Conservation (phyloP, 805 yeast species). For the Zygosaccharomyces pseudorouxii region DNA sequence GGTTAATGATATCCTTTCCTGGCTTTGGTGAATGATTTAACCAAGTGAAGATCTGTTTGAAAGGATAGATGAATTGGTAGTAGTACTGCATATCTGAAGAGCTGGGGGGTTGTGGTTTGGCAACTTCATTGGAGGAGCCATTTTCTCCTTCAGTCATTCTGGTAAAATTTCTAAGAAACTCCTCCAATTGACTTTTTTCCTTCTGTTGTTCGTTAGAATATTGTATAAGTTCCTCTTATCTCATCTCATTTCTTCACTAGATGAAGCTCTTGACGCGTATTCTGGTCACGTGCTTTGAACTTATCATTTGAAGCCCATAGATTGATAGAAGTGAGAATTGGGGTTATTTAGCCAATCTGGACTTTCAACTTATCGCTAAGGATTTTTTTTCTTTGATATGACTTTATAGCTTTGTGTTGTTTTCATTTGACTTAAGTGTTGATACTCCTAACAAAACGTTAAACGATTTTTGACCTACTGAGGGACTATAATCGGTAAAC, state of each 20-base stretch:
- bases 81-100: slow-evolving; percentile 65
- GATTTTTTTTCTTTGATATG: no score
- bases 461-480: no score
- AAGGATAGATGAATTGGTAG: slow-evolving; percentile 70
- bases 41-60: slow-evolving; percentile 80
- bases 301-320: no score
- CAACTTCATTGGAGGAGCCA: background rate
- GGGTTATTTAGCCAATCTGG: no score
- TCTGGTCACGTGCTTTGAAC: no score
- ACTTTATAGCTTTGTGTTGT: no score
- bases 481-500: no score
- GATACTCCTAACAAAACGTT: no score
- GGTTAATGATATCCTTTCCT: slow-evolving; percentile 69
- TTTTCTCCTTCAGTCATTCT: background rate
- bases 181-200: background rate
- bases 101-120: slow-evolving; percentile 24
- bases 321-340: no score
- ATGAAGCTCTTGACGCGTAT: background rate
- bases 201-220: background rate
- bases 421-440: no score
- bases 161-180: background rate
- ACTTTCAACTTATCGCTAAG: no score
- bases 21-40: slow-evolving; percentile 78
- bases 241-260: background rate
- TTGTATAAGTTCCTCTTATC: background rate